Conservation (phyloP, 192 early-diverging fungal species). For the Pilaira anomala region DNA sequence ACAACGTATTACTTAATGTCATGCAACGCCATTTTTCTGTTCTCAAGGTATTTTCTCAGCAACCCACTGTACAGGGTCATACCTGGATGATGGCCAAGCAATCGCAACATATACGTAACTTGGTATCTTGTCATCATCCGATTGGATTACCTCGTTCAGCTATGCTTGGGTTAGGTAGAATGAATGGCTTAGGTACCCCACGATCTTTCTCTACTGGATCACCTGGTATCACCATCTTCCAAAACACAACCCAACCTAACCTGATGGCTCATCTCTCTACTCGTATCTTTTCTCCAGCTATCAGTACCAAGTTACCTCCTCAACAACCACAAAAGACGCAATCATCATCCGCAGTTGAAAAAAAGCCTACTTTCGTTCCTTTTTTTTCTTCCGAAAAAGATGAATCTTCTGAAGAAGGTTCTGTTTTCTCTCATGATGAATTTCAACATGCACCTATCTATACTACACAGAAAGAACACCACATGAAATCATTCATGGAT, state of each 20-base stretch:
- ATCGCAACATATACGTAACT: conserved; percentile 6
- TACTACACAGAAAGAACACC: too few species aligned
- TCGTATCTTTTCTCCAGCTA: conserved; percentile 25
- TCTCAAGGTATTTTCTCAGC: conserved; percentile 3
- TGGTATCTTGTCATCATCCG: conserved; percentile 13
- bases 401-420: too few species aligned
- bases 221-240: conserved; percentile 6
- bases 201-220: conserved; percentile 18
- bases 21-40: conserved; percentile 21
- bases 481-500: too few species aligned
- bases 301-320: neutral
- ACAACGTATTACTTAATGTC: too few species aligned
- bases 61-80: neutral
- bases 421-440: too few species aligned
- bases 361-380: neutral
- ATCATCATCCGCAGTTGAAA: too few species aligned
- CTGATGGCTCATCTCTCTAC: conserved; percentile 21
- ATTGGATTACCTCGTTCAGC: conserved; percentile 22
- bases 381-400: too few species aligned
- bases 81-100: neutral
- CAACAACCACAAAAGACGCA: too few species aligned
- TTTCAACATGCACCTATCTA: too few species aligned
- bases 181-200: neutral
- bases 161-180: neutral
- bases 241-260: conserved; percentile 3